A percentile compares a stretch with the other conserved stretches of the same genome.
Evolutionary conservation across 352 stramenopile genomes (phyloP).

Genomic region (Pythium dissimile): DNA sequence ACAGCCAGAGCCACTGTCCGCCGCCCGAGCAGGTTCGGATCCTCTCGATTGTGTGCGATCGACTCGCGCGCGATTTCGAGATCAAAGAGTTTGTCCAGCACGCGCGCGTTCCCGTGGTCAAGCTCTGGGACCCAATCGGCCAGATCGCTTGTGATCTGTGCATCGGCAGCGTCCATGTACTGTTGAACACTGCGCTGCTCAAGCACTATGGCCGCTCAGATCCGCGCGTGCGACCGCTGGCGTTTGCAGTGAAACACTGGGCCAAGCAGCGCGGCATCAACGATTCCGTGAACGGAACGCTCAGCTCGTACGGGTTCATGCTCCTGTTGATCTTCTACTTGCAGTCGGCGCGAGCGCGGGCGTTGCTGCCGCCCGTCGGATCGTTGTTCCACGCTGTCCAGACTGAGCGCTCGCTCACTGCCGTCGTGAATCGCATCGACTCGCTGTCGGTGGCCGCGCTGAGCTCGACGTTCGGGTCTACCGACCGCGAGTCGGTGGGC

Average conservation of each 20-base stretch:
- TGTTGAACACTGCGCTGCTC: constrained; percentile 81
- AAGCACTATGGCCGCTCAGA: constrained; percentile 70
- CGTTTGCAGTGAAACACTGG: constrained; percentile 98
- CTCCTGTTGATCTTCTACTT: constrained; percentile 97
- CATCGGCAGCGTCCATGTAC: constrained; percentile 59
- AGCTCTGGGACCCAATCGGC: constrained; percentile 56
- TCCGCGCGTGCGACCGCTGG: constrained; percentile 85
- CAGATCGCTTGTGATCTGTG: constrained; percentile 72
- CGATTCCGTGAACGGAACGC: constrained; percentile 93
- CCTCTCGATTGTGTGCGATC: constrained; percentile 43
- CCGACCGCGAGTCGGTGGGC: constrained; percentile 82
- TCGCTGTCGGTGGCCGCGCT: constrained; percentile 53
- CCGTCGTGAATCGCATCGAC: constrained; percentile 58
- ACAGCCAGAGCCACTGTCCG: constrained; percentile 52
- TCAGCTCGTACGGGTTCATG: constrained; percentile 98
- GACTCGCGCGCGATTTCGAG: constrained; percentile 42
- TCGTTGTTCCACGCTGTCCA: constrained; percentile 61
- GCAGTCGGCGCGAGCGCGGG: constrained; percentile 61
- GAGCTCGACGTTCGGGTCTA: constrained; percentile 51
- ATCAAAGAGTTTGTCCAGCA: constrained; percentile 69
- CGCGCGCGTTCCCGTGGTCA: constrained; percentile 73
- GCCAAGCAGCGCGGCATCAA: constrained; percentile 97
- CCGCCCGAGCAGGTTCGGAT: constrained; percentile 55
- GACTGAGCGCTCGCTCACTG: constrained; percentile 90
- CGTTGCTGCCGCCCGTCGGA: constrained; percentile 46